Conservation (phyloP, 2,329 filamentous ascomycete genomes). For the Sphaerulina musiva region DNA sequence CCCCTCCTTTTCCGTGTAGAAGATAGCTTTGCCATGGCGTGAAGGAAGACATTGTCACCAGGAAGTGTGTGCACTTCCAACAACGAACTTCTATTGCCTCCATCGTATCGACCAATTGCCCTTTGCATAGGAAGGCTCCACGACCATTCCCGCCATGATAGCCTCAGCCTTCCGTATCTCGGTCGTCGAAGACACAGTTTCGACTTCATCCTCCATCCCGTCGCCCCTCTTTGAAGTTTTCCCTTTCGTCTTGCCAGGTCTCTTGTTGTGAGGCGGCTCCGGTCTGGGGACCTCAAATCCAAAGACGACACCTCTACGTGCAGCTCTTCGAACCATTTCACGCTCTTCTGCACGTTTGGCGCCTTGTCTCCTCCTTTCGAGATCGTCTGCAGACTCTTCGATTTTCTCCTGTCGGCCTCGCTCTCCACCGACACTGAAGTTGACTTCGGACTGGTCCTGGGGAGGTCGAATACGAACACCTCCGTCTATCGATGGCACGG, state of each 20-base stretch:
- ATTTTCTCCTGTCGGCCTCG: slow-evolving; percentile 50
- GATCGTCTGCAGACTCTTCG: slow-evolving; percentile 48
- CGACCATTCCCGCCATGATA: slow-evolving; percentile 52
- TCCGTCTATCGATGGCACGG: slow-evolving; percentile 13
- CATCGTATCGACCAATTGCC: slow-evolving; percentile 55
- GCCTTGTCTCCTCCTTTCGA: slow-evolving; percentile 45
- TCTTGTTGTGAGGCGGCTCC: slow-evolving; percentile 15
- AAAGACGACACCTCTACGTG: slow-evolving; percentile 55
- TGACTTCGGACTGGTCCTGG: slow-evolving; percentile 46
- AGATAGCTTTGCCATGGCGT: background rate
- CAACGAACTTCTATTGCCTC: slow-evolving; percentile 32
- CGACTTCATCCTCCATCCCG: slow-evolving; percentile 20
- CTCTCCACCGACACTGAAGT: slow-evolving; percentile 51
- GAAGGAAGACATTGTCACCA: background rate
- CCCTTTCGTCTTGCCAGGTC: slow-evolving; percentile 14
- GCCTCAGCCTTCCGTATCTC: slow-evolving; percentile 49
- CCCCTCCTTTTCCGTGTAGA: background rate
- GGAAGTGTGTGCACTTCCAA: background rate
- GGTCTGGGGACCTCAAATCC: slow-evolving; percentile 37
- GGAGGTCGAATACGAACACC: slow-evolving; percentile 33
- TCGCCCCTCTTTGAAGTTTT: slow-evolving; percentile 14
- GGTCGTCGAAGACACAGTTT: slow-evolving; percentile 14
- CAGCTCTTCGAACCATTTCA: slow-evolving; percentile 58
- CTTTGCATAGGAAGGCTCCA: slow-evolving; percentile 56
- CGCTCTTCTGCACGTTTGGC: slow-evolving; percentile 45